A percentile compares a stretch with the other conserved stretches of the same genome.
Evolutionary conservation across 164 flowering plant genomes (phyloP).

Genomic region (Stephania cephalantha): DNA sequence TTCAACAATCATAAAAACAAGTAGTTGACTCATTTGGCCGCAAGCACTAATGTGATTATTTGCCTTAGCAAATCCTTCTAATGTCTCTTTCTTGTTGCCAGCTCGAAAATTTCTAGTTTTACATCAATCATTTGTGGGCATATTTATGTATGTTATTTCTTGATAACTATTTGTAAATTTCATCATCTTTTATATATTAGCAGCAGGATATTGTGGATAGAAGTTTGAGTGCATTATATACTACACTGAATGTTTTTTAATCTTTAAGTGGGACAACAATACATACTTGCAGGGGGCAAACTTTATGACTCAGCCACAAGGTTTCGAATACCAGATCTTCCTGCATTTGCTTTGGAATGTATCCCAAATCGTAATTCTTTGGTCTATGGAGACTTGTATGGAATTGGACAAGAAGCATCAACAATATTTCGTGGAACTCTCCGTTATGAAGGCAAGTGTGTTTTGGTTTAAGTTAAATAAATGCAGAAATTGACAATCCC

Average conservation of each 20-base stretch:
- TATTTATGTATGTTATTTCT: not conserved
- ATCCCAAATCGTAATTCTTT: constrained; percentile 92
- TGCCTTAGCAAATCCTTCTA: not conserved
- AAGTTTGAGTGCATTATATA: not conserved
- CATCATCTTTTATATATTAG: not conserved
- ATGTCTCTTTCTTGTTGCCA: not conserved
- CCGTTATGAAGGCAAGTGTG: constrained; percentile 77
- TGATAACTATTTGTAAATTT: not conserved
- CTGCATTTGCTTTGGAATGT: constrained; percentile 93
- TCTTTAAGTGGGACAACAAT: constrained; percentile 3
- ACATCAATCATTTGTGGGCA: not conserved
- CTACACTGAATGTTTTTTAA: not conserved
- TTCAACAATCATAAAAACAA: not conserved
- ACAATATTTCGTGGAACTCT: constrained; percentile 96
- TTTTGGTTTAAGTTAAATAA: not conserved
- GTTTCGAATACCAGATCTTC: constrained; percentile 67
- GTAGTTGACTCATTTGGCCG: not conserved
- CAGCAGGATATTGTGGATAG: not conserved
- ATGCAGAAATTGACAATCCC: not conserved
- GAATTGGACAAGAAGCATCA: constrained; percentile 75
- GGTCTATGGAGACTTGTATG: constrained; percentile 77
- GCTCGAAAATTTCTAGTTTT: not conserved
- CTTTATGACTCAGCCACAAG: constrained; percentile 79
- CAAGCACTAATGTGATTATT: not conserved
- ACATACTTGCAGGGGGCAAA: constrained; percentile 50